These are phyloP conservation scores for Hypoxylon sp. DNA, from an alignment of 2,329 filamentous ascomycete species.

Conservation along the genomic window DNA sequence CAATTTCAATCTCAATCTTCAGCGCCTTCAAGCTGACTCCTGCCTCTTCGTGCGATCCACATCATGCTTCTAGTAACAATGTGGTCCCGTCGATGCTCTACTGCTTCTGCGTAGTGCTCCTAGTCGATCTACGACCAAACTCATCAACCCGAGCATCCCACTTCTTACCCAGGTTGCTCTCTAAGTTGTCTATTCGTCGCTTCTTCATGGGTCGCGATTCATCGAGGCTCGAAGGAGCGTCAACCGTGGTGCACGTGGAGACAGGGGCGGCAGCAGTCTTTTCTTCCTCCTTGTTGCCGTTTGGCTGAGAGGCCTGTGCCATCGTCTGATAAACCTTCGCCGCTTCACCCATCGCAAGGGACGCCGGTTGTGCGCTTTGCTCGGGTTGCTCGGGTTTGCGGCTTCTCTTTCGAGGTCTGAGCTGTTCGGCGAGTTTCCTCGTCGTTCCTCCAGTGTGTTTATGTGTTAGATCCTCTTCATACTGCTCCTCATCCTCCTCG, in stretches of 20 bases:
- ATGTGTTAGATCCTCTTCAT: neutral
- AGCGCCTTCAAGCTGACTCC: neutral
- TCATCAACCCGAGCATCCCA: constrained; percentile 40
- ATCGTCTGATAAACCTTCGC: neutral
- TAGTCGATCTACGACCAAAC: constrained; percentile 38
- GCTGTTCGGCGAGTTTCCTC: neutral
- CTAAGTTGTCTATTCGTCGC: constrained; percentile 34
- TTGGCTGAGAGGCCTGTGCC: neutral
- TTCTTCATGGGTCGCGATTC: constrained; percentile 28
- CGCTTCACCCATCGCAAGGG: neutral
- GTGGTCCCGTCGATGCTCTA: neutral
- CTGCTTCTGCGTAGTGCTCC: constrained; percentile 14
- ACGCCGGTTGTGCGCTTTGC: neutral
- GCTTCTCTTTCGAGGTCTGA: neutral
- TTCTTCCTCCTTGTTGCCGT: neutral
- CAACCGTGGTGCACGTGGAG: neutral
- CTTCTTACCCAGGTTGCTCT: constrained; percentile 33
- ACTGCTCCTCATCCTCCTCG: neutral
- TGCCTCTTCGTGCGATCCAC: neutral
- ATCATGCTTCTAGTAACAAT: neutral
- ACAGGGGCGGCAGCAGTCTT: neutral
- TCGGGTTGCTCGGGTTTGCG: neutral
- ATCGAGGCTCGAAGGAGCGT: neutral
- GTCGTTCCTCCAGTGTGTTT: neutral
- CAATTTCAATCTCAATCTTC: no score